Evolutionary conservation across 2,329 filamentous ascomycete genomes (phyloP).

Genomic region (Cladorrhinum sp.): DNA sequence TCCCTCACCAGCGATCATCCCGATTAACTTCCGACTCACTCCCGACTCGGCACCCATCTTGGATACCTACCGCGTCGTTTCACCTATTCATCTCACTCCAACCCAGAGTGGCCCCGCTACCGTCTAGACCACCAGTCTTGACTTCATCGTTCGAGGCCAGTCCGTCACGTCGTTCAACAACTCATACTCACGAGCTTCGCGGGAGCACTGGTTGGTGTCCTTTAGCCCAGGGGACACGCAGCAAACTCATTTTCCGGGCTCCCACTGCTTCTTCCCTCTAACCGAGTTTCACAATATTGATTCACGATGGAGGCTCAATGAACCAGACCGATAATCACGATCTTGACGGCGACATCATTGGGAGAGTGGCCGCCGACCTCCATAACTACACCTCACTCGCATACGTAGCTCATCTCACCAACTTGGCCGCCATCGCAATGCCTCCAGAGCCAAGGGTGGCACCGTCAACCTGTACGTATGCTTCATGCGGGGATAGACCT

Average conservation of each 20-base stretch:
- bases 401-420: not conserved
- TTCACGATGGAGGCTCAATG: not conserved
- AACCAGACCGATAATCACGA: not conserved
- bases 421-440: not conserved
- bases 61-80: not conserved
- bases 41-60: constrained; percentile 1
- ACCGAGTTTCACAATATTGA: not conserved
- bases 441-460: not conserved
- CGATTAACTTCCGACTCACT: not conserved
- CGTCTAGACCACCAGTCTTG: not conserved
- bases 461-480: not conserved
- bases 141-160: not conserved
- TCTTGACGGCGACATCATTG: not conserved
- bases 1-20: constrained; percentile 5
- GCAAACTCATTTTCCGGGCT: not conserved
- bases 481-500: not conserved
- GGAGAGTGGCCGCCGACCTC: not conserved
- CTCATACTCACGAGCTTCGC: not conserved
- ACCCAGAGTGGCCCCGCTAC: not conserved
- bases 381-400: not conserved
- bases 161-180: not conserved
- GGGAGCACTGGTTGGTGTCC: not conserved
- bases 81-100: not conserved
- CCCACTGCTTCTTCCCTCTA: not conserved
- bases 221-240: not conserved